Evolutionary conservation across 2,329 filamentous ascomycete genomes (phyloP).

Genomic region (Herpotrichia juniperi): DNA sequence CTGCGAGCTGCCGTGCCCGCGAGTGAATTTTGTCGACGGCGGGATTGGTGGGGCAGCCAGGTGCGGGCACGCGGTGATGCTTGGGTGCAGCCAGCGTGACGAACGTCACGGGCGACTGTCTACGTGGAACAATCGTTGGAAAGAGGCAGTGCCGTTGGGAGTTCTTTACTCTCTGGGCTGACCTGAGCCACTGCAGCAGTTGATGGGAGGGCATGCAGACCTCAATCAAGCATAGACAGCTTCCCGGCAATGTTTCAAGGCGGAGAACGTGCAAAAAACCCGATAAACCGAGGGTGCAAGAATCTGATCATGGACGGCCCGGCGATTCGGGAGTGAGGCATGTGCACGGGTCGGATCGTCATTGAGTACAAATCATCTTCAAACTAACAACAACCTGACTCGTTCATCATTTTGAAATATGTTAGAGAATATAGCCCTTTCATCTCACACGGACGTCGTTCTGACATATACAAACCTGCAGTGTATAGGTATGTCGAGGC

Average conservation of each 20-base stretch:
- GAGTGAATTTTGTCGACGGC: constrained; percentile 47
- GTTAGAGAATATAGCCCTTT: too few relatives aligned
- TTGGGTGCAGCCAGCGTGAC: constrained; percentile 47
- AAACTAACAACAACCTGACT: neutral
- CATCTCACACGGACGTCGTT: too few relatives aligned
- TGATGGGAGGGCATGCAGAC: constrained; percentile 30
- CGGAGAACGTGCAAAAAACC: neutral
- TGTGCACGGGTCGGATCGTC: constrained; percentile 14
- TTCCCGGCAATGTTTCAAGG: neutral
- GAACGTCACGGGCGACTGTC: constrained; percentile 43
- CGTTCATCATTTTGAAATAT: too few relatives aligned
- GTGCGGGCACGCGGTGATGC: constrained; percentile 36
- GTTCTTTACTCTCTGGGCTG: constrained; percentile 22
- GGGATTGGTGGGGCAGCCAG: constrained; percentile 46
- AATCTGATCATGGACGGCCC: constrained; percentile 1
- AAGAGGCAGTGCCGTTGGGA: constrained; percentile 22
- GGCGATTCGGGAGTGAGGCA: constrained; percentile 2
- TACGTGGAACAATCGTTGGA: constrained; percentile 39
- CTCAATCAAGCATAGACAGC: neutral
- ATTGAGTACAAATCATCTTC: neutral
- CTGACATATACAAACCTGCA: too few relatives aligned
- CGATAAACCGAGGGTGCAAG: constrained; percentile 1
- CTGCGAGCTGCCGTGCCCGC: constrained; percentile 46
- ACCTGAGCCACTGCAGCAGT: constrained; percentile 29
- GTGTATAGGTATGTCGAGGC: too few relatives aligned